Evolutionary conservation across 1,284 basidiomycete species (phyloP).

Genomic region (Fomitopsis palustris): DNA sequence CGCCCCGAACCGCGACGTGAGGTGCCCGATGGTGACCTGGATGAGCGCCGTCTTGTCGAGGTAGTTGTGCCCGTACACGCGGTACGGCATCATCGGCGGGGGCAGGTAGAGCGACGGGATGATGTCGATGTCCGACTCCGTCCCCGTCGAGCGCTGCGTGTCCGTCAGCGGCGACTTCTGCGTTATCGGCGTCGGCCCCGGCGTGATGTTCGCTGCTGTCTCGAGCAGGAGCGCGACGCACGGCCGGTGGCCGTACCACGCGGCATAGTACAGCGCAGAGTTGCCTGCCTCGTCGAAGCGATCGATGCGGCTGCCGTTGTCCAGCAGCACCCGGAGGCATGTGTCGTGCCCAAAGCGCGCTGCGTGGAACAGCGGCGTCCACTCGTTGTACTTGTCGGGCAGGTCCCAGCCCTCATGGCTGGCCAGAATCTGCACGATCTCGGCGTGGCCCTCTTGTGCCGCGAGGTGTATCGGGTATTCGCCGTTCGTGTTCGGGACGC

Average conservation of each 20-base stretch:
- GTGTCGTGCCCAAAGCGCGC: slow-evolving; percentile 82
- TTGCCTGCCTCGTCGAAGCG: slow-evolving; percentile 85
- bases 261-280: slow-evolving; percentile 90
- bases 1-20: slow-evolving; percentile 33
- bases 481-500: slow-evolving; percentile 88
- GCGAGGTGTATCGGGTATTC: slow-evolving; percentile 98
- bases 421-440: slow-evolving; percentile 81
- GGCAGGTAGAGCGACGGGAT: slow-evolving; percentile 95
- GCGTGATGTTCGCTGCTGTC: slow-evolving; percentile 29
- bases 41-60: slow-evolving; percentile 87
- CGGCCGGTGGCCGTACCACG: slow-evolving; percentile 92
- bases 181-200: slow-evolving; percentile 13
- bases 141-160: slow-evolving; percentile 32
- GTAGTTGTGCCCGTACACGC: slow-evolving; percentile 89
- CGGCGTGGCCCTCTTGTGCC: slow-evolving; percentile 89
- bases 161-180: slow-evolving; percentile 29
- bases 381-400: slow-evolving; percentile 95
- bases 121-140: slow-evolving; percentile 78
- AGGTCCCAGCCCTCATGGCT: slow-evolving; percentile 79
- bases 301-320: slow-evolving; percentile 75
- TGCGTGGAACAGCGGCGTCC: slow-evolving; percentile 97
- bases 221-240: slow-evolving; percentile 76
- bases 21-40: slow-evolving; percentile 83
- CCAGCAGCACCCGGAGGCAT: slow-evolving; percentile 78
- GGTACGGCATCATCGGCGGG: slow-evolving; percentile 96